Conservation (phyloP, 2,329 filamentous ascomycete species). For the Aspergillus hortae region DNA sequence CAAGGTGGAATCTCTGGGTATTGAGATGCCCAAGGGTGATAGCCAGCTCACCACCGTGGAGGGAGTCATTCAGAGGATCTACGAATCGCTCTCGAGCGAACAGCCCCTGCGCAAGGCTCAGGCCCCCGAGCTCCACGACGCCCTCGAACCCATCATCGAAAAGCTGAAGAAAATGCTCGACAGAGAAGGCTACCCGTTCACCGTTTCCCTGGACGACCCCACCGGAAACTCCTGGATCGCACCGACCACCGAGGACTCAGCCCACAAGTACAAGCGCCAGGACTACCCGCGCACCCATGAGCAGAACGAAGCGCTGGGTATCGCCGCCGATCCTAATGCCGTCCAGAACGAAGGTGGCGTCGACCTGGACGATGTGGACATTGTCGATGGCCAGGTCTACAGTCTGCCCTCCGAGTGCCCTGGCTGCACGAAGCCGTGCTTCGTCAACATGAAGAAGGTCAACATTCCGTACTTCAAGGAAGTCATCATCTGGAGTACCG, state of each 20-base stretch:
- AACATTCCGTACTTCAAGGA: slow-evolving; percentile 98
- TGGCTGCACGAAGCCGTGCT: slow-evolving; percentile 79
- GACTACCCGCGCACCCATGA: slow-evolving; percentile 79
- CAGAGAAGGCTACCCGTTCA: slow-evolving; percentile 79
- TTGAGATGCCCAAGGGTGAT: slow-evolving; percentile 87
- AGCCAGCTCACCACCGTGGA: slow-evolving; percentile 93
- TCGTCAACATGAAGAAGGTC: slow-evolving; percentile 98
- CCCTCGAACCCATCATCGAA: slow-evolving; percentile 72
- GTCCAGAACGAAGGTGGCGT: slow-evolving; percentile 36
- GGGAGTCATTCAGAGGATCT: slow-evolving; percentile 73
- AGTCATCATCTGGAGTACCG: slow-evolving; percentile 91
- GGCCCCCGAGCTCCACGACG: slow-evolving; percentile 71
- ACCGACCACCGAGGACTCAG: slow-evolving; percentile 68
- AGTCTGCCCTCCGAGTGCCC: slow-evolving; percentile 88
- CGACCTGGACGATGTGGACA: slow-evolving; percentile 67
- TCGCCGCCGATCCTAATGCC: slow-evolving; percentile 51
- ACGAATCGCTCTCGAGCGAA: slow-evolving; percentile 75
- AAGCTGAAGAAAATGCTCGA: slow-evolving; percentile 73
- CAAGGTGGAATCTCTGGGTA: slow-evolving; percentile 83
- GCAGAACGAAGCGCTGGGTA: slow-evolving; percentile 82
- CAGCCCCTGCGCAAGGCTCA: slow-evolving; percentile 79
- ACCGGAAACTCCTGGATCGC: slow-evolving; percentile 97
- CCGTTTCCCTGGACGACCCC: slow-evolving; percentile 81
- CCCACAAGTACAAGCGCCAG: slow-evolving; percentile 84
- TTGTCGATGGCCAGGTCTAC: slow-evolving; percentile 89